phyloP scores from a whole-genome alignment of 352 stramenopile genomes.

The Thraustotheca clavata region DNA sequence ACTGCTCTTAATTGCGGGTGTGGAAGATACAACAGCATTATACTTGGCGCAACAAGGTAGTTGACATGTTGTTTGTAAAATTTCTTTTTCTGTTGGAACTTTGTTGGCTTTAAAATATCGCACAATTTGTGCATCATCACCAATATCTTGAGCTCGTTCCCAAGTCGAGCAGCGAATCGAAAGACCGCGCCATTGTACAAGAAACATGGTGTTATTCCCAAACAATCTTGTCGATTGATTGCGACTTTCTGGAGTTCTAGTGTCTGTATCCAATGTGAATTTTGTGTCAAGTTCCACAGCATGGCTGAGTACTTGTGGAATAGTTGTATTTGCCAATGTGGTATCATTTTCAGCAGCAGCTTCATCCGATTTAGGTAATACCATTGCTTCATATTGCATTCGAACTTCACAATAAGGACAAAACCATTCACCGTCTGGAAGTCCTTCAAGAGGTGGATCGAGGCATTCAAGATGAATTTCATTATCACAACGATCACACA shows the following conservation, averaged over 20 bases:
- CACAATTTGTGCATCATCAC: constrained; percentile 82
- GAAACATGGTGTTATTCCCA: constrained; percentile 54
- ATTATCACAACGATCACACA: constrained; percentile 82
- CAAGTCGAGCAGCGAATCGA: constrained; percentile 83
- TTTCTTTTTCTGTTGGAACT: constrained; percentile 73
- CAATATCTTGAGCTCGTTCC: constrained; percentile 83
- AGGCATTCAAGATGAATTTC: constrained; percentile 84
- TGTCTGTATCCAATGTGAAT: constrained; percentile 37
- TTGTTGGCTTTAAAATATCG: constrained; percentile 85
- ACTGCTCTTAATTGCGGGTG: constrained; percentile 31
- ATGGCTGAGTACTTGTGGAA: constrained; percentile 45
- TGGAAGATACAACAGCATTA: constrained; percentile 43
- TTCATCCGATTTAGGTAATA: constrained; percentile 22
- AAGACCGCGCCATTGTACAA: constrained; percentile 82
- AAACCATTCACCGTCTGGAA: constrained; percentile 78
- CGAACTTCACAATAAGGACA: constrained; percentile 60
- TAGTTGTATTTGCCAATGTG: constrained; percentile 15
- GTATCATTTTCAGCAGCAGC: background rate
- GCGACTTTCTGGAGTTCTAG: background rate
- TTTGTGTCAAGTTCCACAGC: constrained; percentile 52
- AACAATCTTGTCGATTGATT: constrained; percentile 11
- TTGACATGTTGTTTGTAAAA: constrained; percentile 74
- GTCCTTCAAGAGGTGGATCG: constrained; percentile 50
- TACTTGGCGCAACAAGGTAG: constrained; percentile 74
- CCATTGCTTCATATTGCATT: constrained; percentile 37